phyloP scores from a whole-genome alignment of 2,329 filamentous ascomycete genomes.

The Parascedosporium putredinis region DNA sequence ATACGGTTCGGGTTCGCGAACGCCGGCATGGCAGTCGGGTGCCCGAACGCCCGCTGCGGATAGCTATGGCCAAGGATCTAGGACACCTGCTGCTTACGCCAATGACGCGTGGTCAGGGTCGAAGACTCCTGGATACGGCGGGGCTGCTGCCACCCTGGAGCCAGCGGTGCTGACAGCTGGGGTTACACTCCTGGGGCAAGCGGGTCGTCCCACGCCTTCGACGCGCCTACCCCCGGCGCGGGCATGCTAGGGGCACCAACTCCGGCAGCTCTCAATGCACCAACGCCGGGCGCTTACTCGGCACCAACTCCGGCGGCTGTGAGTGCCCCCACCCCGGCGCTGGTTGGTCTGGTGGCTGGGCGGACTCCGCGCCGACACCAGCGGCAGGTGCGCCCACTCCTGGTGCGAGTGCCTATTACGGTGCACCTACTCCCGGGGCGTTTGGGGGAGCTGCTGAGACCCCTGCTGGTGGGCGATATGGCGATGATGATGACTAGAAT shows the following conservation, averaged over 20 bases:
- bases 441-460: constrained; percentile 46
- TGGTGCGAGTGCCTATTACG: constrained; percentile 52
- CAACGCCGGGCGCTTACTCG: constrained; percentile 60
- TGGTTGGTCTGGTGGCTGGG: constrained; percentile 49
- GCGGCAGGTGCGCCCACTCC: constrained; percentile 59
- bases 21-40: constrained; percentile 69
- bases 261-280: constrained; percentile 53
- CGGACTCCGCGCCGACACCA: constrained; percentile 57
- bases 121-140: constrained; percentile 67
- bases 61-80: constrained; percentile 56
- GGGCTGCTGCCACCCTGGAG: constrained; percentile 47
- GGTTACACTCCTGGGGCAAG: constrained; percentile 44
- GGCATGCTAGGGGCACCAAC: constrained; percentile 47
- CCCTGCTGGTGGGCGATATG: constrained; percentile 46
- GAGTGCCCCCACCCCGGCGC: constrained; percentile 59
- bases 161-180: constrained; percentile 49
- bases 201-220: constrained; percentile 43
- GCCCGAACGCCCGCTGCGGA: constrained; percentile 60
- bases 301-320: constrained; percentile 51
- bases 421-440: constrained; percentile 56
- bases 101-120: constrained; percentile 57
- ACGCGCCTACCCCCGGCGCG: constrained; percentile 58
- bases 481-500: constrained; percentile 35
- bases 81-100: constrained; percentile 49
- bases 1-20: constrained; percentile 64